These are phyloP conservation scores for Leavenworthia alabamica DNA, from an alignment of 345 rosid species.

Conservation along the genomic window DNA sequence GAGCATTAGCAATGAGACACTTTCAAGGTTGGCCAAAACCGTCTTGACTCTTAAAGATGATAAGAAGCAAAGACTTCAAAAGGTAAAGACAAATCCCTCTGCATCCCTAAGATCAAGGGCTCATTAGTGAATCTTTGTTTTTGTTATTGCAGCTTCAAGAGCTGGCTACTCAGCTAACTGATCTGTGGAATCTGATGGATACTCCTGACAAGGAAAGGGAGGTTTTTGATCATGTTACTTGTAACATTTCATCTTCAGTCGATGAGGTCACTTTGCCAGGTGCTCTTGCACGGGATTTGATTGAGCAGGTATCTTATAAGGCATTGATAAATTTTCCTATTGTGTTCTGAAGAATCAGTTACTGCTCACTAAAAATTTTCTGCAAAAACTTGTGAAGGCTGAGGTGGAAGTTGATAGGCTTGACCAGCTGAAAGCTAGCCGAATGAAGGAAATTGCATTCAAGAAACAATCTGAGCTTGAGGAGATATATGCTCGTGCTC, in stretches of 20 bases:
- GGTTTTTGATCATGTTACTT: slow-evolving; percentile 77
- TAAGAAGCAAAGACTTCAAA: slow-evolving; percentile 87
- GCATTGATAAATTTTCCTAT: neutral
- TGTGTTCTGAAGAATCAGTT: slow-evolving; percentile 5
- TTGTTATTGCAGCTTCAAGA: slow-evolving; percentile 73
- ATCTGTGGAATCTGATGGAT: slow-evolving; percentile 98
- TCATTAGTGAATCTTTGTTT: neutral
- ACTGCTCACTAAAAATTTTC: slow-evolving; percentile 10
- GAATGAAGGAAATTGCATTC: slow-evolving; percentile 96
- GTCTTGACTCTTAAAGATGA: slow-evolving; percentile 73
- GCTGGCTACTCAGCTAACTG: slow-evolving; percentile 72
- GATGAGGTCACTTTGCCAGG: slow-evolving; percentile 83
- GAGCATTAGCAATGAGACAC: slow-evolving; percentile 95
- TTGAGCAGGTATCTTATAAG: slow-evolving; percentile 65
- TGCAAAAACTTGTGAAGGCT: slow-evolving; percentile 42
- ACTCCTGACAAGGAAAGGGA: slow-evolving; percentile 81
- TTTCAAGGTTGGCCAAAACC: slow-evolving; percentile 77
- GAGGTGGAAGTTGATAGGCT: slow-evolving; percentile 95
- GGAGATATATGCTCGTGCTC: slow-evolving; percentile 76
- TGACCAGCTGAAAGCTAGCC: slow-evolving; percentile 86
- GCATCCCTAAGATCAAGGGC: neutral
- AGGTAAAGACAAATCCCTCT: slow-evolving; percentile 39
- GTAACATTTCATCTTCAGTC: slow-evolving; percentile 78
- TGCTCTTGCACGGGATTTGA: slow-evolving; percentile 82
- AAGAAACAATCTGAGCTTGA: slow-evolving; percentile 92